Base-by-base conservation (phyloP, 1,284 basidiomycete species). In the Ceraceosorus guamensis region DNA sequence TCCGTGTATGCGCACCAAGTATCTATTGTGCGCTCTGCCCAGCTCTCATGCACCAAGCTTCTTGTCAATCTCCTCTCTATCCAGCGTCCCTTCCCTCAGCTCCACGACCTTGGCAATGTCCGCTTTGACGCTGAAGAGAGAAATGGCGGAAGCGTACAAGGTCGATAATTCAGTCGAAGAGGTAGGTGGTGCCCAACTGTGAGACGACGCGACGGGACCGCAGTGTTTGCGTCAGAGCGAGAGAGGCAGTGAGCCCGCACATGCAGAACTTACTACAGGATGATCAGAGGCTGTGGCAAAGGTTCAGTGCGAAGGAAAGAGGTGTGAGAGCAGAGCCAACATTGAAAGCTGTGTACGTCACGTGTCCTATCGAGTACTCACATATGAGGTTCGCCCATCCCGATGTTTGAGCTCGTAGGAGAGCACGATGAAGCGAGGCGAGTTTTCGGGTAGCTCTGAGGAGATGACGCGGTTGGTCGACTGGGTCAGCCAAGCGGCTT, bases 381-480 rank as follows among this genome's bases (percentile, higher is more conserved):
- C 70, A 70, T 86, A 91, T 1, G 88, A 91, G 59, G 82, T 85
- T 39, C 92, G 82, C 3, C 91, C 91, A 69, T 96, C 92, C 5
- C 75, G 76, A 76, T 93, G 89, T 46, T 82, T 81, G 24, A 91
- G 81, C 70, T 89, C 86, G 70, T 92, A 88, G 13, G 88, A 89
- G 33, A 88, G 79, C 18, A 96, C 76, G 48, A 95, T 83, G 75
- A 90, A 95, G 66, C 91, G 83, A 8, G 91, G 91, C 5, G 87
- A 83, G 76, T 88, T 88, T 77, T 89, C 89, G 0, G 91, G 91
- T 5, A 96, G 81, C 71, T 93, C 92, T 92, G 66, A 24, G 24
- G 24, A 1, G 24, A 24, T 24, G 24, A 24, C 3, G 24, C 24
- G 24, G 24, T 24, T 24, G 24, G 24, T 24, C 2, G 24, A 24